These are phyloP conservation scores for Phascolomyces articulosus DNA, from an alignment of 371 early-diverging fungal genomes.

Conservation along the genomic window DNA sequence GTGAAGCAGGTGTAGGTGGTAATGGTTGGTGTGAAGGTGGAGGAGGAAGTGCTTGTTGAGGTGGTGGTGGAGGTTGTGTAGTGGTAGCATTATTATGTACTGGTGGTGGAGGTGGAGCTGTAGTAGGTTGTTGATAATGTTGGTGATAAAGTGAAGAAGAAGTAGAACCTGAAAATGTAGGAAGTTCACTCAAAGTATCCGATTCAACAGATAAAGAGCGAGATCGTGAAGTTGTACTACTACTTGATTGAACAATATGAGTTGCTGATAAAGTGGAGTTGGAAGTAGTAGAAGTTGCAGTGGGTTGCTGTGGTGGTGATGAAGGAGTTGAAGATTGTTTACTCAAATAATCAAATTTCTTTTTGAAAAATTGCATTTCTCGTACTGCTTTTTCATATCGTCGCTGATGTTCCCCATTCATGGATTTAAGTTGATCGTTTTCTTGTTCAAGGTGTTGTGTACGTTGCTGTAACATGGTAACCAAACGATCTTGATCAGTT, in stretches of 20 bases:
- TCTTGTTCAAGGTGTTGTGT: slow-evolving; percentile 28
- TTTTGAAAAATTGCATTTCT: slow-evolving; percentile 54
- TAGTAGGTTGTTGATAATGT: neutral
- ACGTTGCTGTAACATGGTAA: slow-evolving; percentile 34
- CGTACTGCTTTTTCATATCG: slow-evolving; percentile 54
- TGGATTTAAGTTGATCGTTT: slow-evolving; percentile 28
- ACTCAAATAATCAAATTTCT: slow-evolving; percentile 37
- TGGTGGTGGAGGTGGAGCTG: neutral
- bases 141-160: neutral
- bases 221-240: neutral
- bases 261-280: neutral
- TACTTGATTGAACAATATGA: neutral
- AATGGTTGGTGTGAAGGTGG: slow-evolving; percentile 10
- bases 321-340: too few species aligned
- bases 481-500: slow-evolving; percentile 35
- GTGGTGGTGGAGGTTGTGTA: slow-evolving; percentile 2
- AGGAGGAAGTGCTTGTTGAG: slow-evolving; percentile 18
- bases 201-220: neutral
- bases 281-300: neutral
- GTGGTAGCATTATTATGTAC: neutral
- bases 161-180: neutral
- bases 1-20: slow-evolving; percentile 20
- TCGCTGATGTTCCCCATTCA: slow-evolving; percentile 34
- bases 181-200: slow-evolving; percentile 1
- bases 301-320: slow-evolving; percentile 13